These are phyloP conservation scores for Chrysophaeum taylorii DNA, from an alignment of 352 stramenopile genomes.

Conservation along the genomic window DNA sequence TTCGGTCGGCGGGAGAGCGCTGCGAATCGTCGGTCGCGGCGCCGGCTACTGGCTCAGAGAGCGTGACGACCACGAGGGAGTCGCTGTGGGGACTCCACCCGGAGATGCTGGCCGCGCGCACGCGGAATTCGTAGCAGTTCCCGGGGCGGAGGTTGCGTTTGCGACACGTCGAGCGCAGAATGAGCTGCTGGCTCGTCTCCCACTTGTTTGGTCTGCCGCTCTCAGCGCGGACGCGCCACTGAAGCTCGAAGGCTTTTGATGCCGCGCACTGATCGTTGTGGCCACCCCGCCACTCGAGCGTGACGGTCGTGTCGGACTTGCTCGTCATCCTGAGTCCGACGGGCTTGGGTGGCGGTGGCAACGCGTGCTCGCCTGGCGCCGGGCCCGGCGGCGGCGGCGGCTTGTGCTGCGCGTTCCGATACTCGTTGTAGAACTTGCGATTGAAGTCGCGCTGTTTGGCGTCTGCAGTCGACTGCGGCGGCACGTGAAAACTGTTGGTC, in stretches of 20 bases:
- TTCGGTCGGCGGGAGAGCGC: too few species aligned
- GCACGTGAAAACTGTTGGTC: conserved; percentile 12
- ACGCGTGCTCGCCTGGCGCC: neutral
- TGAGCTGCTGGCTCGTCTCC: conserved; percentile 16
- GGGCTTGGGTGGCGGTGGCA: neutral
- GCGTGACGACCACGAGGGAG: conserved; percentile 21
- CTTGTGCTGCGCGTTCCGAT: neutral
- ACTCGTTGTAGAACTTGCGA: neutral
- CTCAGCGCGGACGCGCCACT: conserved; percentile 21
- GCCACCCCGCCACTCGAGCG: conserved; percentile 23
- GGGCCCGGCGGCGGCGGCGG: neutral
- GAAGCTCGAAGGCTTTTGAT: conserved; percentile 25
- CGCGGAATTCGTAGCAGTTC: conserved; percentile 22
- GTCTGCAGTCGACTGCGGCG: neutral
- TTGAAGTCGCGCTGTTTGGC: conserved; percentile 9
- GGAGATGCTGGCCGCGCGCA: conserved; percentile 22
- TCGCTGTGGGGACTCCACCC: conserved; percentile 25
- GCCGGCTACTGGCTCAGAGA: neutral
- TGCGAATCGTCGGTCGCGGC: neutral
- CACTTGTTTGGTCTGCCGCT: conserved; percentile 4
- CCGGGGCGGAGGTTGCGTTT: conserved; percentile 24
- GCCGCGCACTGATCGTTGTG: neutral
- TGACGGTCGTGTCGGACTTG: conserved; percentile 23
- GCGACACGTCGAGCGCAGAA: conserved; percentile 23
- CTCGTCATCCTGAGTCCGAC: neutral